These are phyloP conservation scores for Chlorella sp. DNA, from an alignment of 139 green algal genomes.

Conservation along the genomic window DNA sequence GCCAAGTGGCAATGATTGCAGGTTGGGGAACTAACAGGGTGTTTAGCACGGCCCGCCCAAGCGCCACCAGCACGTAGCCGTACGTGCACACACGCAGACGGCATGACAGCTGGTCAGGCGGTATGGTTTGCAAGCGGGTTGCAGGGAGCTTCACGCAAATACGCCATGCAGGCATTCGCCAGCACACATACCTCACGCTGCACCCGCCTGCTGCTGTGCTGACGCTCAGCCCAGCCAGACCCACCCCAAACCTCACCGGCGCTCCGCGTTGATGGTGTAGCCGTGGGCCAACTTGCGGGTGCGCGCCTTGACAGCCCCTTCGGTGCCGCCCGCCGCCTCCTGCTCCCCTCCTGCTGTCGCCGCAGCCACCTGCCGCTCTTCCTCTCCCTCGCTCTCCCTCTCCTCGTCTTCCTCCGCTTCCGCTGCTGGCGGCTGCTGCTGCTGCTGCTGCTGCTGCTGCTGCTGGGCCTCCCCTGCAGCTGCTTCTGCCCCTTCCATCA, in stretches of 20 bases:
- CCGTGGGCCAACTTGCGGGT: neutral
- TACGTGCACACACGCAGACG: no score
- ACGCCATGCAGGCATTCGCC: no score
- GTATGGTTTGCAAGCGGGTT: no score
- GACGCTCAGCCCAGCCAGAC: slow-evolving; percentile 8
- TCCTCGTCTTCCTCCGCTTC: neutral
- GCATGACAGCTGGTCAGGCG: no score
- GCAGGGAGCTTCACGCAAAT: no score
- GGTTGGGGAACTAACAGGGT: no score
- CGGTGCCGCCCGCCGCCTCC: neutral
- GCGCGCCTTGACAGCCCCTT: no score
- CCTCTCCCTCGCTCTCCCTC: neutral
- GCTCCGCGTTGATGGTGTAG: neutral
- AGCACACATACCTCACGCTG: no score
- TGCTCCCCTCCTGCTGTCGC: neutral
- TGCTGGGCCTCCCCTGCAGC: neutral
- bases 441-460: neutral
- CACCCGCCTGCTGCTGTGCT: no score
- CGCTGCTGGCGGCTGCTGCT: neutral
- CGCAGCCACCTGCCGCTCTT: neutral
- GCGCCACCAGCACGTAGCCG: no score
- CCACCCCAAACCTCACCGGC: slow-evolving; percentile 19
- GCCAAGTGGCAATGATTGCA: no score
- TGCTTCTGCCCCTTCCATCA: neutral
- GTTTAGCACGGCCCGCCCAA: no score